A percentile compares a stretch with the other conserved stretches of the same genome.
Conservation (phyloP, 2,329 filamentous ascomycete species). For the Polytolypa hystricis region DNA sequence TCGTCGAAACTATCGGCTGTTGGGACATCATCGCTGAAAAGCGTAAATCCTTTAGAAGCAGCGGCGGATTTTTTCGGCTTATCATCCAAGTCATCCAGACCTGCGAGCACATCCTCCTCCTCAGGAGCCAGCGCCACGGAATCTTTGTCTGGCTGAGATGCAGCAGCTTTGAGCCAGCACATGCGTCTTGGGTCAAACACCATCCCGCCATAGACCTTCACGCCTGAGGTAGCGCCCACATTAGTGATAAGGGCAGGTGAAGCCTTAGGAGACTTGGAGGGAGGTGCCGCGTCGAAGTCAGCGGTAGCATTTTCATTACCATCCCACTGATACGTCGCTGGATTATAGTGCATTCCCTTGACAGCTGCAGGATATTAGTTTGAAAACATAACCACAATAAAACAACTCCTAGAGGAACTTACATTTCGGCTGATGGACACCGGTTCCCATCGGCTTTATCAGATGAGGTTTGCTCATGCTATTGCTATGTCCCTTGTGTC, state of each 20-base stretch:
- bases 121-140: constrained; percentile 50
- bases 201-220: constrained; percentile 96
- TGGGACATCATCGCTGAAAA: constrained; percentile 15
- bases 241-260: constrained; percentile 73
- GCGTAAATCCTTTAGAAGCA: constrained; percentile 3
- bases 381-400: constrained; percentile 8
- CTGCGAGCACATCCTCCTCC: constrained; percentile 87
- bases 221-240: constrained; percentile 69
- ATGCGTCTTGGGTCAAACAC: constrained; percentile 94
- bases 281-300: constrained; percentile 57
- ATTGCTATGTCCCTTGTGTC: constrained; percentile 24
- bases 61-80: constrained; percentile 21
- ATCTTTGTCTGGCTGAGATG: constrained; percentile 25
- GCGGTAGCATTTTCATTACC: constrained; percentile 81
- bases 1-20: constrained; percentile 25
- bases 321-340: constrained; percentile 78
- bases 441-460: constrained; percentile 69
- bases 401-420: constrained; percentile 37
- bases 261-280: constrained; percentile 32
- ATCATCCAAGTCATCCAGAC: constrained; percentile 86
- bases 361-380: constrained; percentile 46
- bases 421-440: constrained; percentile 70
- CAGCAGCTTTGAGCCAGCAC: constrained; percentile 83
- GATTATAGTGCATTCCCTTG: constrained; percentile 95
- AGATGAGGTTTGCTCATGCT: constrained; percentile 74